These are phyloP conservation scores for Phlebiopsis gigantea DNA, from an alignment of 768 basidiomycete species.

Conservation along the genomic window DNA sequence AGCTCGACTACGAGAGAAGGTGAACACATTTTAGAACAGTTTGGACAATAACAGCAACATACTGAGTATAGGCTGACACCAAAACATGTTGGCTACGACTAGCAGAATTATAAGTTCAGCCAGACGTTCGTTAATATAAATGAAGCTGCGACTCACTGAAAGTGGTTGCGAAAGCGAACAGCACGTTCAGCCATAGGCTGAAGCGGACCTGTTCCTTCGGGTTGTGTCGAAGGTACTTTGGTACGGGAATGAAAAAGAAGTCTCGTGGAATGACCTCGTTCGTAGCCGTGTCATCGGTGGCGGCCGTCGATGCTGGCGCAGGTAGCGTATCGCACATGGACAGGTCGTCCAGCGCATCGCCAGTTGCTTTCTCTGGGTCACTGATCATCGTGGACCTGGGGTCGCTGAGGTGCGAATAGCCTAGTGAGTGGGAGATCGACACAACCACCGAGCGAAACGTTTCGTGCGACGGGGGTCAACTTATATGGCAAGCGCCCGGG, in stretches of 20 bases:
- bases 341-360: neutral
- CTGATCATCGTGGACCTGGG: neutral
- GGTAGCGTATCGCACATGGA: constrained; percentile 3
- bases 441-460: no score
- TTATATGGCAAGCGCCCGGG: no score
- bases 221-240: constrained; percentile 44
- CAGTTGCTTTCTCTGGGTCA: neutral
- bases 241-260: constrained; percentile 63
- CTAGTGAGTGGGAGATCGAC: no score
- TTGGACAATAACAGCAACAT: constrained; percentile 30
- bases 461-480: no score
- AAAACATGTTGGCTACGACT: constrained; percentile 73
- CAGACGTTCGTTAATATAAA: neutral
- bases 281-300: neutral
- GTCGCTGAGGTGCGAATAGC: no score
- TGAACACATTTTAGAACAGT: constrained; percentile 17
- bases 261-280: constrained; percentile 27
- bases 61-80: constrained; percentile 54
- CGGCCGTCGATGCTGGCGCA: neutral
- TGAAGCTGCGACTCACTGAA: constrained; percentile 33
- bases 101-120: neutral
- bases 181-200: constrained; percentile 44
- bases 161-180: constrained; percentile 64
- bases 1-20: constrained; percentile 15
- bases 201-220: constrained; percentile 46